Percentiles rank a stretch among this genome's conserved stretches.
phyloP scores from a whole-genome alignment of 83 land plant genomes.

The Diphasiastrum complanatum region DNA sequence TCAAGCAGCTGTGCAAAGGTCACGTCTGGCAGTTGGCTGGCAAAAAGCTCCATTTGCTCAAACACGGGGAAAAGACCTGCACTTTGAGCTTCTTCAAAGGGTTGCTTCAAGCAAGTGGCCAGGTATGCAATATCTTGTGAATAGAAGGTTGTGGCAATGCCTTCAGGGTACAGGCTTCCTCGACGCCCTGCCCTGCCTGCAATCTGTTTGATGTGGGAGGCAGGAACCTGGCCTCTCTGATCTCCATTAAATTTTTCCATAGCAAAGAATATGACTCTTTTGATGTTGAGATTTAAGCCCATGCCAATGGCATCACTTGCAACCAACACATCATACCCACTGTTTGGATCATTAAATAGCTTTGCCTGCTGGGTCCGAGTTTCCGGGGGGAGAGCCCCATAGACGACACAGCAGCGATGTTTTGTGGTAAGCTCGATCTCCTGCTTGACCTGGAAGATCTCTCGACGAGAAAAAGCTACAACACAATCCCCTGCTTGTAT shows the following conservation, averaged over 20 bases:
- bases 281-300: slow-evolving; percentile 84
- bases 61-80: slow-evolving; percentile 74
- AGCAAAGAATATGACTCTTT: slow-evolving; percentile 59
- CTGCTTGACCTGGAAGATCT: slow-evolving; percentile 80
- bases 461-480: slow-evolving; percentile 89
- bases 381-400: slow-evolving; percentile 91
- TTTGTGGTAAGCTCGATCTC: slow-evolving; percentile 70
- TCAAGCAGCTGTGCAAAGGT: slow-evolving; percentile 55
- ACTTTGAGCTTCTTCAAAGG: slow-evolving; percentile 53
- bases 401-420: slow-evolving; percentile 77
- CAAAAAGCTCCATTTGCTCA: slow-evolving; percentile 78
- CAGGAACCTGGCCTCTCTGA: slow-evolving; percentile 48
- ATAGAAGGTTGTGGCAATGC: slow-evolving; percentile 55
- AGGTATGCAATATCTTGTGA: slow-evolving; percentile 54
- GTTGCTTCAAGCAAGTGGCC: slow-evolving; percentile 62
- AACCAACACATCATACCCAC: slow-evolving; percentile 77
- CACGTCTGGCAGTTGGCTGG: slow-evolving; percentile 43
- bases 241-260: slow-evolving; percentile 73
- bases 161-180: slow-evolving; percentile 65
- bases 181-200: slow-evolving; percentile 90
- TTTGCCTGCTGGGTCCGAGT: slow-evolving; percentile 76
- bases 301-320: slow-evolving; percentile 96
- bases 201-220: slow-evolving; percentile 81
- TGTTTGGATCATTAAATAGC: slow-evolving; percentile 64
- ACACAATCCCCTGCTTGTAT: slow-evolving; percentile 85